phyloP scores from a whole-genome alignment of 495 filamentous ascomycete genomes.

The Penicillium chermesinum region DNA sequence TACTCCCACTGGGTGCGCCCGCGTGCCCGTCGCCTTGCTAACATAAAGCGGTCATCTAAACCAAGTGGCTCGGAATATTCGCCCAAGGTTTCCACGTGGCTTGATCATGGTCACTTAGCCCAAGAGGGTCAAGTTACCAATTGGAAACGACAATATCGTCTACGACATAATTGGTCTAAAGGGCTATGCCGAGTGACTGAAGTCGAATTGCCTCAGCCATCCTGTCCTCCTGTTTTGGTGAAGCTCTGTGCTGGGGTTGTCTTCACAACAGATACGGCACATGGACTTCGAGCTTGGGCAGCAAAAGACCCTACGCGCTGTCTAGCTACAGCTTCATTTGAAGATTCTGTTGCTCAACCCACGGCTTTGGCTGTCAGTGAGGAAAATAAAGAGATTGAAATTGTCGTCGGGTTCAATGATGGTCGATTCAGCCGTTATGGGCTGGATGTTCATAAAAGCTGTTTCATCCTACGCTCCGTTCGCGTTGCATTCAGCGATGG shows the following conservation, averaged over 20 bases:
- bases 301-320: conserved; percentile 49
- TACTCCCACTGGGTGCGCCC: conserved; percentile 87
- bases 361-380: conserved; percentile 61
- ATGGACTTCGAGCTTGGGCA: conserved; percentile 75
- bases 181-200: conserved; percentile 78
- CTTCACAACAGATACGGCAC: conserved; percentile 64
- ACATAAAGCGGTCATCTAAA: conserved; percentile 45
- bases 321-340: conserved; percentile 23
- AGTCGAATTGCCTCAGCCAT: conserved; percentile 57
- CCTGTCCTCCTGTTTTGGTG: conserved; percentile 57
- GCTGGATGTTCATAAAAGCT: conserved; percentile 40
- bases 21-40: conserved; percentile 70
- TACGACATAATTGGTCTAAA: conserved; percentile 86
- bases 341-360: conserved; percentile 34
- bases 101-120: conserved; percentile 62
- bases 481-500: conserved; percentile 54
- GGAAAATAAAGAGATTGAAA: conserved; percentile 22
- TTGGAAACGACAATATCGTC: conserved; percentile 89
- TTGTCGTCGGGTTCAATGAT: conserved; percentile 72
- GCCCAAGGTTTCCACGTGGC: conserved; percentile 72
- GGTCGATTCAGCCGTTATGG: conserved; percentile 69
- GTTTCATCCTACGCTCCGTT: conserved; percentile 46
- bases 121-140: conserved; percentile 49
- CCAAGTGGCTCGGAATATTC: conserved; percentile 55
- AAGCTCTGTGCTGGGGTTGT: conserved; percentile 70